These are phyloP conservation scores for Clitoria ternatea DNA, from an alignment of 306 rosid genomes.

Conservation along the genomic window DNA sequence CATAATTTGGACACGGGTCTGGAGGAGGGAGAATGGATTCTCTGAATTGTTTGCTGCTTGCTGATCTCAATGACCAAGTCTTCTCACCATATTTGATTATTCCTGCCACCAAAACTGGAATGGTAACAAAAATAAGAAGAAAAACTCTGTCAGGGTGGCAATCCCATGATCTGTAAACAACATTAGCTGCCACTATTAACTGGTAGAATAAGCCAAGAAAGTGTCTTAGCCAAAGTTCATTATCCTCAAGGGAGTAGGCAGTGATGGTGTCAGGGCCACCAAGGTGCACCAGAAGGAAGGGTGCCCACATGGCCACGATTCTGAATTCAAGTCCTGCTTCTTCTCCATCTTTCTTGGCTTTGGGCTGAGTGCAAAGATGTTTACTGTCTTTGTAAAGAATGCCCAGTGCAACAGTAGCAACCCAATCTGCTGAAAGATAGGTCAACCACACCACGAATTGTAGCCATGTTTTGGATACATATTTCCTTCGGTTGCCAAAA, in stretches of 20 bases:
- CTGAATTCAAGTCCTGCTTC: no score
- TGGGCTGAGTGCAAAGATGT: background rate
- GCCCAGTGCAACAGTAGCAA: slow-evolving; percentile 20
- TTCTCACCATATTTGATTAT: slow-evolving; percentile 37
- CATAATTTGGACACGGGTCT: slow-evolving; percentile 31
- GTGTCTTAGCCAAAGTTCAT: slow-evolving; percentile 34
- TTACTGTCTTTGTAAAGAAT: slow-evolving; percentile 19
- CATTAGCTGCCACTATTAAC: background rate
- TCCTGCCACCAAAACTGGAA: slow-evolving; percentile 31
- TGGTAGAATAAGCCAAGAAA: slow-evolving; percentile 22
- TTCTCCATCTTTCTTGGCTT: no score
- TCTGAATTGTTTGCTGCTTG: slow-evolving; percentile 31
- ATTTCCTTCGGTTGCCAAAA: slow-evolving; percentile 32
- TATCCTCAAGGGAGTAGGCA: slow-evolving; percentile 37
- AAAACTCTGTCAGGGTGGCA: no score
- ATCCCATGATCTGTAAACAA: slow-evolving; percentile 15
- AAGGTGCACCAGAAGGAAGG: slow-evolving; percentile 44
- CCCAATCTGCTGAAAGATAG: slow-evolving; percentile 39
- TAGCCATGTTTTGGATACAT: background rate
- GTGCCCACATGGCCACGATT: slow-evolving; percentile 33
- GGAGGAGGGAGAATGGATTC: slow-evolving; percentile 22
- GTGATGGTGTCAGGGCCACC: slow-evolving; percentile 46
- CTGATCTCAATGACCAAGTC: slow-evolving; percentile 28
- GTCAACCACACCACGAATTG: slow-evolving; percentile 13
- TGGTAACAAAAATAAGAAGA: background rate